Conservation (phyloP, 2,329 filamentous ascomycete species). For the Colletotrichum tanaceti region DNA sequence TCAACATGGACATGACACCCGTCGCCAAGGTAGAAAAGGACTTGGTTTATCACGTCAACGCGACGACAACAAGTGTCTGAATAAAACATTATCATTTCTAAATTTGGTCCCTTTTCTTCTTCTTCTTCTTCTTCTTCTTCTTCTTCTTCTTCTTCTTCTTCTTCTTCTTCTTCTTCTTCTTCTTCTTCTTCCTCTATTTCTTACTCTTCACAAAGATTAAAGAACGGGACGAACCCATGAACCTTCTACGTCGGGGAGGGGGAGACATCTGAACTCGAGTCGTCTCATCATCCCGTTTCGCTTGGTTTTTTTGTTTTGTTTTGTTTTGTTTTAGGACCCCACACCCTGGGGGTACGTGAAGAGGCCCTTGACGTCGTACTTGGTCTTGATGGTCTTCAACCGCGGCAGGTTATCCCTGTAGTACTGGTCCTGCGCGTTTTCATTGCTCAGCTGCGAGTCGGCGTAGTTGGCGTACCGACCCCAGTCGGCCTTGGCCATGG, state of each 20-base stretch:
- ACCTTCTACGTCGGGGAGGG: not conserved
- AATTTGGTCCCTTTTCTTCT: too few relatives aligned
- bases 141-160: too few relatives aligned
- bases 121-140: not conserved
- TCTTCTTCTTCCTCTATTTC: too few relatives aligned
- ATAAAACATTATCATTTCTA: not conserved
- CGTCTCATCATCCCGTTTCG: not conserved
- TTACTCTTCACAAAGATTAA: not conserved
- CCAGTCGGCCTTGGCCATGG: constrained; percentile 52
- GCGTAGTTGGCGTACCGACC: constrained; percentile 67
- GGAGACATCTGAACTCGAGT: not conserved
- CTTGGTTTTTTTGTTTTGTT: too few relatives aligned
- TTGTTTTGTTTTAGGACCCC: not conserved
- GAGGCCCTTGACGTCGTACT: constrained; percentile 54
- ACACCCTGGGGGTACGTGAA: constrained; percentile 55
- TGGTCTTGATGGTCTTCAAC: constrained; percentile 53
- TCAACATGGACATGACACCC: not conserved
- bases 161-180: not conserved
- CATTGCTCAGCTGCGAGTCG: constrained; percentile 59
- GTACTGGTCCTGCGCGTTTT: constrained; percentile 61
- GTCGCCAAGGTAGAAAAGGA: not conserved
- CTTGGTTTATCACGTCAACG: not conserved
- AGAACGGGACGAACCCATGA: not conserved
- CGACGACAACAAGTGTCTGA: not conserved
- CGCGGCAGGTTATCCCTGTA: constrained; percentile 55